Evolutionary conservation across 805 yeast genomes (phyloP), one percentile per base, ranked within the genome.

Genomic region (Saccharomycopsis fodiens): DNA sequence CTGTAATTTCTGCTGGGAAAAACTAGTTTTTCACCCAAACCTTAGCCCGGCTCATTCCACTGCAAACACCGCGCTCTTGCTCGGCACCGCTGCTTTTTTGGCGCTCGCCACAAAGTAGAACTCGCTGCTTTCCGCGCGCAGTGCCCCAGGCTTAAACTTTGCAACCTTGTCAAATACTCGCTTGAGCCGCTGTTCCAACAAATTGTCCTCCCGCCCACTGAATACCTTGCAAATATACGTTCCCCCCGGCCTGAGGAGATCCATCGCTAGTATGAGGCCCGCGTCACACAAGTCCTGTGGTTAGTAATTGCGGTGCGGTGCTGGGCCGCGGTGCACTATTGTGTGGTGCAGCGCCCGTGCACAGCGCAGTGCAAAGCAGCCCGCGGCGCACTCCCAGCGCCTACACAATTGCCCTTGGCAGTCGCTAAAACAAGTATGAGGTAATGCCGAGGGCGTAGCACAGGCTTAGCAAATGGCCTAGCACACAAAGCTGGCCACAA

Each of bases 231-330:
- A 83, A 12, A 87, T 82, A 57, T 86, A 75, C 8, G 67, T 57
- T 1, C 98, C 98, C 22, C 76, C 75, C 3, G 79, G 76, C 50
- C 69, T 77, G 22, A 93, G 63, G n/a, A 85, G 63, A 50, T 79
- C 82, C 44, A 82, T 70, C 1, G 94, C 82, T 41, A 89, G 71
- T 4, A 85, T 70, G 42, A 93, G 61, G 0, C 95, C 96, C 0
- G 96, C 96, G 55, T 86, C 93, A 61, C 97, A 91, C 23, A 91
- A 66, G 58, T 89, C 89, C 85, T 66, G 44, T 15, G 13, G n/a
- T n/a, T n/a, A n/a, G n/a, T n/a, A n/a, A n/a, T 31, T 36, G 44
- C 47, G 52, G 48, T 42, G 35, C 5, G n/a, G 35, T 7, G n/a
- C 25, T 36, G 10, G 3, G 23, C n/a, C n/a, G n/a, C n/a, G n/a